Evolutionary conservation across 2,329 filamentous ascomycete species (phyloP), one percentile per base, ranked within the genome.

Genomic region (Fusarium bactridioides): DNA sequence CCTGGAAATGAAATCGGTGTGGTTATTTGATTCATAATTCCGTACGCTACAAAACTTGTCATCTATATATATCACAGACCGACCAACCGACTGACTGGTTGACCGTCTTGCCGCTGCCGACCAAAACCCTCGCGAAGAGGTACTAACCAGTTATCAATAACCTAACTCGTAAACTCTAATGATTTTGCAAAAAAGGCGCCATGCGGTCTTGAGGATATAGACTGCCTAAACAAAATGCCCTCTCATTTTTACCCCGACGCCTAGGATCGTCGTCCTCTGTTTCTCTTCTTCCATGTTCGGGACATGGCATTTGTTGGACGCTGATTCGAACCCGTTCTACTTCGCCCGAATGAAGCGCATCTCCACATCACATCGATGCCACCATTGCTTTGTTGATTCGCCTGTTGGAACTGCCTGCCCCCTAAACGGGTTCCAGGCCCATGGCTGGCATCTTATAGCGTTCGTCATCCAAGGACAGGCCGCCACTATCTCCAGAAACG

Each of bases 391-490:
- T 71, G 66, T 35, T 33, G 62, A 61, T 55, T 65, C 53, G 41
- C 45, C 59, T 60, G 53, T 67, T 67, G 29, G 44, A 41, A 59
- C 44, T 53, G 51, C 43, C 47, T 70, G 38, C 53, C 64, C 61
- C 45, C 61, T 70, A 48, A 66, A 51, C 44, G 31, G 60, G 64
- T 59, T 44, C 56, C 64, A 66, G 27, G 60, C 50, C 67, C 61
- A 44, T 40, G 65, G 64, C 59, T 71, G 68, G 57, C 66, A 61
- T 51, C 65, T 51, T 57, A 47, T 54, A 55, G 53, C 55, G 27
- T 45, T 65, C 77, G 77, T 77, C 69, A 74, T 74, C 63, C 67
- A 65, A 67, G 64, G 74, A 64, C 69, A 73, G 65, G 66, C 64
- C 48, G 51, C 69, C 68, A 64, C 60, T 73, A 48, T 65, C 69